These are phyloP conservation scores for Multifurca ochricompacta DNA, from an alignment of 768 basidiomycete genomes.

Conservation along the genomic window DNA sequence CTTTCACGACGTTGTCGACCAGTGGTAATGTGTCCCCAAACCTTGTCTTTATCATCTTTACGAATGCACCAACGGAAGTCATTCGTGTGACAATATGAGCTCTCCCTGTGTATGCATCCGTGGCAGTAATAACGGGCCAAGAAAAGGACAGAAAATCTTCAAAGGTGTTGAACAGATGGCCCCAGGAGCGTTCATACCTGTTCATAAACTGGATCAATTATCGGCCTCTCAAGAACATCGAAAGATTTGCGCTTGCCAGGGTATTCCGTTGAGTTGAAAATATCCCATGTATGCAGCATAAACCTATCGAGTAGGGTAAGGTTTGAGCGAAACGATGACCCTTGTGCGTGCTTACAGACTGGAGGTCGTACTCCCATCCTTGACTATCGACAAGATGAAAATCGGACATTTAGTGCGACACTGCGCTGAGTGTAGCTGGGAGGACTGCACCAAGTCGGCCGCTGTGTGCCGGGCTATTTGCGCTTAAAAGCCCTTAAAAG, in stretches of 20 bases:
- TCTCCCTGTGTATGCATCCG: slow-evolving; percentile 60
- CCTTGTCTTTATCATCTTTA: slow-evolving; percentile 84
- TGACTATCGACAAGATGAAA: slow-evolving; percentile 66
- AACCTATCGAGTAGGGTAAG: slow-evolving; percentile 29
- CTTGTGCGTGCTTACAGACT: slow-evolving; percentile 47
- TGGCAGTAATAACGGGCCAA: slow-evolving; percentile 76
- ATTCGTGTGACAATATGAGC: slow-evolving; percentile 76
- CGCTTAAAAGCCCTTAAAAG: neutral
- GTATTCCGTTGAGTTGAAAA: slow-evolving; percentile 61
- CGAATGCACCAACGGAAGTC: slow-evolving; percentile 62
- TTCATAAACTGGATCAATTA: neutral
- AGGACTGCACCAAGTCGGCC: neutral
- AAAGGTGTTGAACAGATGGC: slow-evolving; percentile 68
- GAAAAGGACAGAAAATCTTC: slow-evolving; percentile 74
- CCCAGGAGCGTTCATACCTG: slow-evolving; percentile 80
- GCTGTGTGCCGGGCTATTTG: slow-evolving; percentile 4
- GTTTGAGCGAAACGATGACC: neutral
- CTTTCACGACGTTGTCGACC: slow-evolving; percentile 62
- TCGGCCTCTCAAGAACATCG: neutral
- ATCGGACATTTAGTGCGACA: slow-evolving; percentile 42
- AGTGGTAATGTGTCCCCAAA: slow-evolving; percentile 70
- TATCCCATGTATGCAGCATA: slow-evolving; percentile 76
- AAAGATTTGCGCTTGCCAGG: slow-evolving; percentile 41
- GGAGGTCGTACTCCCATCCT: slow-evolving; percentile 76
- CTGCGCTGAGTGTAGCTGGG: neutral